Base-by-base conservation (phyloP, 176 grass and related monocot genomes). In the Panicum miliaceum region DNA sequence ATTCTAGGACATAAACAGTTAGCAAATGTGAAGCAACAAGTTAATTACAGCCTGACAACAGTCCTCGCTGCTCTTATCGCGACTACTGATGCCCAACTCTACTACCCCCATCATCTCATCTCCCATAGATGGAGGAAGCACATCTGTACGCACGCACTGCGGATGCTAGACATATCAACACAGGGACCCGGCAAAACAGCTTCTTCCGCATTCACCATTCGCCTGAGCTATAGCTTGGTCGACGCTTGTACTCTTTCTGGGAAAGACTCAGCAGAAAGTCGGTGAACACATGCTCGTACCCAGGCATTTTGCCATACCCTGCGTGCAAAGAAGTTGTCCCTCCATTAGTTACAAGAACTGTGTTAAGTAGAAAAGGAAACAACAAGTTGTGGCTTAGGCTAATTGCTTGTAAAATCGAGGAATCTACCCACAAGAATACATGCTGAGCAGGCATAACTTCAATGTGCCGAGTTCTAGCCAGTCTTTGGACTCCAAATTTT, bases 251-350 rank as follows among this genome's bases (percentile, higher is more conserved):
- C 75, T 92, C 89, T 75, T 86, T 89, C 73, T 88, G 89, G 34
- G 78, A 84, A 25, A 95, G 70, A 16, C 88, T 92, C 26, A 96
- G 91, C 22, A 99, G 81, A 40, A 99, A 96, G 64, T 99, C 91
- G 0, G 89, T 99, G 78, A 99, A 96, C 60, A 99, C 89, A 6
- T 96, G 96, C 73, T 99, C 96, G 50, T 99, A 99, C 16, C 89
- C 96, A 51, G 96, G 93, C 96, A 99, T 92, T 94, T 99, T 99
- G 35, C 96, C 91, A 51, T 90, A 96, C 11, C 96, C 96, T 99
- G 86, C 64, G 40, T 58, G 29, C 67, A 71, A 35, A 76, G 62
- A 80, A 5, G 15, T 78, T 64, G 56, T 34, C 34, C 10, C 8
- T 7, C 58, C 32, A 52, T 38, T 80, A 18, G 25, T 67, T 22